These are phyloP conservation scores for Neurospora sp. DNA, from an alignment of 495 filamentous ascomycete species.

Conservation along the genomic window DNA sequence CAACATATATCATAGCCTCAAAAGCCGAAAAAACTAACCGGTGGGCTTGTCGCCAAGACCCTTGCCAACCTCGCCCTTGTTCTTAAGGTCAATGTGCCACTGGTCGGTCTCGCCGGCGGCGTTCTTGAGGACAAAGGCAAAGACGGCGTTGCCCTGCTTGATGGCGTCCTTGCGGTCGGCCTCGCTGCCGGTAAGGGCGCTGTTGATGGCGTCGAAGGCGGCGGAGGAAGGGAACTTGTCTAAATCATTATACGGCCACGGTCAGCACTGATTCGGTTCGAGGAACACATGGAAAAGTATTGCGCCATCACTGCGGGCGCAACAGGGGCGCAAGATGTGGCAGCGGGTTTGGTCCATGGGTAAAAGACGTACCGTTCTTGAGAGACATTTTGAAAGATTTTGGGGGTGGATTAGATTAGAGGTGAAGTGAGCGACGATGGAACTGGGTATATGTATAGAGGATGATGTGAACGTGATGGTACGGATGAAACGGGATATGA, in stretches of 20 bases:
- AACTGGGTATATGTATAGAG: neutral
- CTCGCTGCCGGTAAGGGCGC: conserved; percentile 55
- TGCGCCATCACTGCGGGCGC: neutral
- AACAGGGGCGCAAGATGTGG: neutral
- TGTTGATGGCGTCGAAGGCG: conserved; percentile 82
- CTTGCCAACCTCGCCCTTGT: conserved; percentile 71
- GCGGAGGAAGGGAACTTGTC: conserved; percentile 82
- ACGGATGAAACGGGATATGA: neutral
- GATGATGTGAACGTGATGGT: neutral
- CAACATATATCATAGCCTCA: neutral
- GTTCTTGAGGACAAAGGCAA: conserved; percentile 91
- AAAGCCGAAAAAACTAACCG: conserved; percentile 42
- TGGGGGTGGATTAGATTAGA: neutral
- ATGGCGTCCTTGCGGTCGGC: conserved; percentile 78
- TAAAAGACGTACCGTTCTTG: conserved; percentile 53
- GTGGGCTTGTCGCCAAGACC: conserved; percentile 71
- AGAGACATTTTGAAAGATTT: conserved; percentile 57
- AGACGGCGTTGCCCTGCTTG: conserved; percentile 76
- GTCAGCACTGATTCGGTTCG: conserved; percentile 2
- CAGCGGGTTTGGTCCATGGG: neutral
- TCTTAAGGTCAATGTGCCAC: conserved; percentile 95
- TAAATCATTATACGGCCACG: conserved; percentile 20
- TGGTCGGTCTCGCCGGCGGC: conserved; percentile 59
- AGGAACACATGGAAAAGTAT: neutral
- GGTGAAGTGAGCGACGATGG: neutral